phyloP scores from a whole-genome alignment of 345 rosid genomes.

The Bruguiera parviflora region DNA sequence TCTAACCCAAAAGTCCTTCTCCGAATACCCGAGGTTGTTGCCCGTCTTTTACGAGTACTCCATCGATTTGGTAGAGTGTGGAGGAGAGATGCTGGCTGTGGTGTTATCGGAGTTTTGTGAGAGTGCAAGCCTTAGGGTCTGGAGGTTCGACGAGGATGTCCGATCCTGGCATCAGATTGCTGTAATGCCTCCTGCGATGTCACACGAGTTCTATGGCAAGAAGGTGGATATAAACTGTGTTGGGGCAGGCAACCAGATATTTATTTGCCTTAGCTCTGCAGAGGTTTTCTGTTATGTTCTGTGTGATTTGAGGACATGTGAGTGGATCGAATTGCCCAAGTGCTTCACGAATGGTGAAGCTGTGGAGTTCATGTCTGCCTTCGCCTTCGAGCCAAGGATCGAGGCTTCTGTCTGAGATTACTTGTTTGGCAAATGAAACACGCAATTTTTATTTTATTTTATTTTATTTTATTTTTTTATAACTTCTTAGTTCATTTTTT shows the following conservation, averaged over 20 bases:
- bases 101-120: conserved; percentile 72
- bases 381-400: conserved; percentile 79
- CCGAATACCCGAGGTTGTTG: conserved; percentile 70
- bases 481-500: background rate
- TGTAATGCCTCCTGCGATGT: conserved; percentile 80
- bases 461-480: background rate
- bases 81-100: conserved; percentile 64
- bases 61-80: conserved; percentile 69
- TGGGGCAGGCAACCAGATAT: conserved; percentile 57
- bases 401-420: conserved; percentile 51
- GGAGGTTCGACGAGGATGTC: conserved; percentile 53
- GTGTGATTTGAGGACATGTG: conserved; percentile 42
- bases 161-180: conserved; percentile 57
- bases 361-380: conserved; percentile 71
- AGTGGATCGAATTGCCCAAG: conserved; percentile 63
- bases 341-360: conserved; percentile 52
- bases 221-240: conserved; percentile 81
- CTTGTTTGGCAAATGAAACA: background rate
- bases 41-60: conserved; percentile 72
- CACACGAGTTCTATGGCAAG: conserved; percentile 70
- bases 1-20: conserved; percentile 44
- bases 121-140: conserved; percentile 74
- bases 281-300: conserved; percentile 52
- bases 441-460: background rate
- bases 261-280: conserved; percentile 63